A percentile compares a stretch with the other conserved stretches of the same genome.
These are phyloP conservation scores for Phytophthora aleatoria DNA, from an alignment of 352 stramenopile genomes.

Conservation along the genomic window DNA sequence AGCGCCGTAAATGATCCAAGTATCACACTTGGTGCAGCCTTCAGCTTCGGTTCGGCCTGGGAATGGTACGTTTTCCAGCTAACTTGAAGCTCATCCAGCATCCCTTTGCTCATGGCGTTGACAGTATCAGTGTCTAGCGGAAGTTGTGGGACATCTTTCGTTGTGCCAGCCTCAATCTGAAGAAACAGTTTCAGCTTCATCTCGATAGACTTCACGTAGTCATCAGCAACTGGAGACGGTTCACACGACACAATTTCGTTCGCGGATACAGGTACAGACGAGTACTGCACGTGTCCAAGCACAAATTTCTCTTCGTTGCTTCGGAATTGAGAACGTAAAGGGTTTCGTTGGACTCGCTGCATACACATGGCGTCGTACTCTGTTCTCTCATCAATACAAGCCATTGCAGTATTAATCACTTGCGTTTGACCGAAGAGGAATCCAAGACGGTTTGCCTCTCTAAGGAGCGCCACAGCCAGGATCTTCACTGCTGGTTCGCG, in stretches of 20 bases:
- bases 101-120: constrained; percentile 42
- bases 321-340: constrained; percentile 33
- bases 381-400: constrained; percentile 15
- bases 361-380: constrained; percentile 34
- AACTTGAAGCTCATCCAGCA: constrained; percentile 48
- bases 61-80: constrained; percentile 52
- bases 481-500: constrained; percentile 50
- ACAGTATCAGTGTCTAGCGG: constrained; percentile 28
- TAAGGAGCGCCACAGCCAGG: constrained; percentile 31
- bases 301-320: constrained; percentile 26
- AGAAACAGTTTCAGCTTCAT: constrained; percentile 19
- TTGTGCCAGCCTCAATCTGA: background rate
- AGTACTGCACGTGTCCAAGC: constrained; percentile 13
- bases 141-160: constrained; percentile 13
- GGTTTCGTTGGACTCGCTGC: constrained; percentile 21
- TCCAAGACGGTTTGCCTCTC: constrained; percentile 32
- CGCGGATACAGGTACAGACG: background rate
- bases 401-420: constrained; percentile 4
- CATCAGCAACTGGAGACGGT: constrained; percentile 11
- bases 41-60: constrained; percentile 19
- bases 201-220: constrained; percentile 33
- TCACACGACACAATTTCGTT: constrained; percentile 7
- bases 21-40: background rate
- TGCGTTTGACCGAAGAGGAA: constrained; percentile 38
- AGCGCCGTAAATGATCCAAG: constrained; percentile 16